Conservation (phyloP, 805 yeast genomes). For the Cyberlindnera meyerae region DNA sequence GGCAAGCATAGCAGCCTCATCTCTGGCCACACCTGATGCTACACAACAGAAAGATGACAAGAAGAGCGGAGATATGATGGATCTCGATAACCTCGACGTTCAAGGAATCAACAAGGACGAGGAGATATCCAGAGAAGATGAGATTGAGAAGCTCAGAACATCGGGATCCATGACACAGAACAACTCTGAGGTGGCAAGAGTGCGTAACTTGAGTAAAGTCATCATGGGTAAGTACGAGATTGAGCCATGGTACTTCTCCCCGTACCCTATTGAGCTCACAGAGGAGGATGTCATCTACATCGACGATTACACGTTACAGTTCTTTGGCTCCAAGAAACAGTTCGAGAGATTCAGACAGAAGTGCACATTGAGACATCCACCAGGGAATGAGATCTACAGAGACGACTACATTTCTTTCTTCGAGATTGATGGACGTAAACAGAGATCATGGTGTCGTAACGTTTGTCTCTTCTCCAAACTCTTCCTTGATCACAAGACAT, state of each 20-base stretch:
- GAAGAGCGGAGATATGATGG: slow-evolving; percentile 56
- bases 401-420: slow-evolving; percentile 91
- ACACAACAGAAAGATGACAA: slow-evolving; percentile 11
- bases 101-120: slow-evolving; percentile 68
- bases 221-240: slow-evolving; percentile 87
- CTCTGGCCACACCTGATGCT: slow-evolving; percentile 26
- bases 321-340: slow-evolving; percentile 84
- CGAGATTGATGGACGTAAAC: slow-evolving; percentile 95
- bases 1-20: too few relatives aligned
- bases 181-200: slow-evolving; percentile 79
- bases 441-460: slow-evolving; percentile 96
- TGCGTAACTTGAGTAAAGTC: slow-evolving; percentile 72
- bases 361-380: slow-evolving; percentile 90
- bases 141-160: slow-evolving; percentile 84
- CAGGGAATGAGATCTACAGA: slow-evolving; percentile 95
- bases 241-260: slow-evolving; percentile 99
- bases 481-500: slow-evolving; percentile 91
- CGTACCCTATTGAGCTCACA: slow-evolving; percentile 91
- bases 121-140: slow-evolving; percentile 81
- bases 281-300: slow-evolving; percentile 88
- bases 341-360: slow-evolving; percentile 88
- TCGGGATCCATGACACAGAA: slow-evolving; percentile 98
- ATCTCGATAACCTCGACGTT: slow-evolving; percentile 76
- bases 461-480: slow-evolving; percentile 84
- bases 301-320: slow-evolving; percentile 85